Evolutionary conservation across 164 flowering plant genomes (phyloP), one percentile per base, ranked within the genome.

Genomic region (Kingdonia uniflora): DNA sequence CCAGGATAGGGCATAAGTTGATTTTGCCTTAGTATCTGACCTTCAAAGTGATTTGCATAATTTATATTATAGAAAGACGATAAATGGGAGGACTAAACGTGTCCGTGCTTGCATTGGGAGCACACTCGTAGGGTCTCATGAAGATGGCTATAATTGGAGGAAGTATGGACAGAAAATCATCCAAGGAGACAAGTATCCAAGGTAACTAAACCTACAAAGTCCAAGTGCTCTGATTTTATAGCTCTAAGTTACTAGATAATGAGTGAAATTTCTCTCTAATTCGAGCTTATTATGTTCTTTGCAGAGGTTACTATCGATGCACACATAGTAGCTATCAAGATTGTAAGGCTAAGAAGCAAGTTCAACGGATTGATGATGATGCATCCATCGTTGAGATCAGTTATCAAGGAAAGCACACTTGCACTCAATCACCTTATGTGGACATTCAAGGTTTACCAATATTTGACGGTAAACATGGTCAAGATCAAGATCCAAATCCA

Each of bases 261-360:
- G n/a, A n/a, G n/a, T n/a, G n/a, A n/a, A 6, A 52, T 37, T 2
- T 24, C 5, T 37, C 17, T 15, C 19, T 53, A 20, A 35, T 20
- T 38, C 23, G 6, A 12, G 14, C 26, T 2, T 6, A 0, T 5
- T 51, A 29, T 17, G 19, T 49, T 52, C 8, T 1, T 52, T 73
- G 70, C 95, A 94, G 99, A 65, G 82, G 92, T 72, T 94, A 89
- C 48, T 89, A 84, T 64, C 67, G 99, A 68, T 94, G 99, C 72
- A 84, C 95, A 6, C 76, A 80, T 65, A 76, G 87, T 0, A 74
- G 58, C 51, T 65, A 65, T 13, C 80, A 76, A 25, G 80, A 75
- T 50, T 92, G 99, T 41, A 71, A 61, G 71, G 99, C 99, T 0
- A 83, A 79, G 49, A 94, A 87, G 87, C 96, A 81, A 66, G 96